Conservation (phyloP, 805 yeast species). For the Kazachstania psychrophila region DNA sequence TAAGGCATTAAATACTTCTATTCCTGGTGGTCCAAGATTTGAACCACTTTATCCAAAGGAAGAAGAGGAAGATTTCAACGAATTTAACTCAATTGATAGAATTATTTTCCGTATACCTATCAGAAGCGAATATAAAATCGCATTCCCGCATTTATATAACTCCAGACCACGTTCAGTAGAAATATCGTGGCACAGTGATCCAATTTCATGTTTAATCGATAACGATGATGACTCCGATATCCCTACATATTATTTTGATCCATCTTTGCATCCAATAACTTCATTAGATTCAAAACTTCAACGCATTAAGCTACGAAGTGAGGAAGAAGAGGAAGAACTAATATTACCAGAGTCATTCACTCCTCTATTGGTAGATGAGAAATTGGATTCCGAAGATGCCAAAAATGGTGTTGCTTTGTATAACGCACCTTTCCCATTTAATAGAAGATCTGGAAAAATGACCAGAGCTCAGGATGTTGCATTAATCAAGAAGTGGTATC, state of each 20-base stretch:
- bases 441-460: conserved; percentile 59
- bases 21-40: conserved; percentile 95
- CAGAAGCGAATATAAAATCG: conserved; percentile 76
- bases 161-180: conserved; percentile 60
- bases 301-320: no score
- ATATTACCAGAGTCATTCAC: conserved; percentile 34
- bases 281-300: conserved; percentile 12
- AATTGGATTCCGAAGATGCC: conserved; percentile 39
- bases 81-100: conserved; percentile 82
- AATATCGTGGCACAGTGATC: conserved; percentile 54
- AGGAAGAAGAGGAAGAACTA: conserved; percentile 31
- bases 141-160: conserved; percentile 79
- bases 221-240: conserved; percentile 36
- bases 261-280: conserved; percentile 48
- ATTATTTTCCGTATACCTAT: conserved; percentile 71
- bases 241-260: conserved; percentile 50
- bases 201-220: conserved; percentile 42
- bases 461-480: conserved; percentile 88
- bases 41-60: conserved; percentile 71
- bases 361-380: conserved; percentile 45
- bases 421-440: conserved; percentile 82
- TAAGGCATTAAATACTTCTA: conserved; percentile 74
- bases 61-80: conserved; percentile 73
- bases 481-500: conserved; percentile 71
- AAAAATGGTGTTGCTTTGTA: conserved; percentile 57